phyloP scores from a whole-genome alignment of 2,329 filamentous ascomycete genomes.

The Macrophomina tecta region DNA sequence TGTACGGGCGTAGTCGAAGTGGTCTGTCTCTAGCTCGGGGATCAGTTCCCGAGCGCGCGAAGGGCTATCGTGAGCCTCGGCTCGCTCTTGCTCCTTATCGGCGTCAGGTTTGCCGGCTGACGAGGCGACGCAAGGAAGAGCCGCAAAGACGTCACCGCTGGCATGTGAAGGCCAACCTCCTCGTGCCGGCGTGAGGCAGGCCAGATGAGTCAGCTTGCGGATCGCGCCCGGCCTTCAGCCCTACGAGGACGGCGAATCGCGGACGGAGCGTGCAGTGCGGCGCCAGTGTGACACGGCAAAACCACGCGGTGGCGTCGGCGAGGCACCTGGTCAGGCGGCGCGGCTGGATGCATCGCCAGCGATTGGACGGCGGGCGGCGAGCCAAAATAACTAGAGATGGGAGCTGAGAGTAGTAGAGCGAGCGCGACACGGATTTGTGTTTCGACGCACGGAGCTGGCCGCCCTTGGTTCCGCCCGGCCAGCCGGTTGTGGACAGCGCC shows the following conservation, averaged over 20 bases:
- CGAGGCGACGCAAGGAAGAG: constrained; percentile 7
- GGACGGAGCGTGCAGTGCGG: not conserved
- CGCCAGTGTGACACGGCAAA: not conserved
- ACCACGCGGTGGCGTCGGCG: not conserved
- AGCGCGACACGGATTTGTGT: not conserved
- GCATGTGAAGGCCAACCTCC: constrained; percentile 7
- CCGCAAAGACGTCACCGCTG: constrained; percentile 17
- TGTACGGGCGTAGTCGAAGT: not conserved
- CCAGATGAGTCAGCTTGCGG: not conserved
- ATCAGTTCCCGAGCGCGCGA: constrained; percentile 20
- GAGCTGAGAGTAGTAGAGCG: not conserved
- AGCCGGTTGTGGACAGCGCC: not conserved
- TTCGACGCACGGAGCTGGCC: not conserved
- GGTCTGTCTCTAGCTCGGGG: constrained; percentile 16
- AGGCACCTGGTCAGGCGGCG: too few relatives aligned
- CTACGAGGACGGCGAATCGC: not conserved
- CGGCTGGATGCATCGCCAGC: too few relatives aligned
- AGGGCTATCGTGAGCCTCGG: constrained; percentile 27
- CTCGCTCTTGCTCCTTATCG: constrained; percentile 11
- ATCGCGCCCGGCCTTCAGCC: constrained; percentile 2
- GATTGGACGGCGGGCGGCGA: too few relatives aligned
- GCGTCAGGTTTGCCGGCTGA: constrained; percentile 11
- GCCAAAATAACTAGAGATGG: not conserved
- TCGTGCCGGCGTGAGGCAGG: not conserved
- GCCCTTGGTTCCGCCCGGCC: not conserved